These are phyloP conservation scores for Eleusine indica DNA, from an alignment of 176 grass and related monocot species.

Conservation along the genomic window DNA sequence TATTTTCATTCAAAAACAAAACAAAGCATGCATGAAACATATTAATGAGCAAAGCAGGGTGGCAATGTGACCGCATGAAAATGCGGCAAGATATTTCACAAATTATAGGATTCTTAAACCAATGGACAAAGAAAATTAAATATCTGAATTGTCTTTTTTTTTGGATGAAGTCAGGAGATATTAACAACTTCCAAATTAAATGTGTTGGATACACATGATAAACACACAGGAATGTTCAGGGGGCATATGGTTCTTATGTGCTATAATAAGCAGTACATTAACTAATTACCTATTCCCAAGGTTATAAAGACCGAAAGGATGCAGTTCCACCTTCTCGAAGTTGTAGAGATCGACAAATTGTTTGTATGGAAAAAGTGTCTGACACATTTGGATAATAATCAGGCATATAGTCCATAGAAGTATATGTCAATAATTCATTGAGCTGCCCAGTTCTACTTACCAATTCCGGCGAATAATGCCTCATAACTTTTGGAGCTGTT, in stretches of 20 bases:
- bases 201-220: constrained; percentile 7
- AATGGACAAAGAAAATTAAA: no score
- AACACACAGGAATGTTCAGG: constrained; percentile 10
- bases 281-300: constrained; percentile 87
- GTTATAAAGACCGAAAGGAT: constrained; percentile 78
- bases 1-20: no score
- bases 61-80: no score
- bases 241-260: constrained; percentile 18
- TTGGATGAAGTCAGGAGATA: constrained; percentile 9
- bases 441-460: constrained; percentile 48
- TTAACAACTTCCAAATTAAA: constrained; percentile 34
- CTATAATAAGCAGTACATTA: constrained; percentile 14
- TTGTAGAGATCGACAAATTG: constrained; percentile 78
- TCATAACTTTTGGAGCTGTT: constrained; percentile 49
- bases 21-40: no score
- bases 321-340: constrained; percentile 66
- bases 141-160: no score
- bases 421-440: constrained; percentile 32
- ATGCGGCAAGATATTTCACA: no score
- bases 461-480: constrained; percentile 62
- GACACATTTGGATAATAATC: constrained; percentile 38
- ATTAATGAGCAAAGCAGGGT: no score
- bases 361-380: constrained; percentile 78
- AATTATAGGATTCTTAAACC: no score
- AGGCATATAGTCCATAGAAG: constrained; percentile 31